These are phyloP conservation scores for Saitozyma podzolica DNA, from an alignment of 768 basidiomycete species.

Conservation along the genomic window DNA sequence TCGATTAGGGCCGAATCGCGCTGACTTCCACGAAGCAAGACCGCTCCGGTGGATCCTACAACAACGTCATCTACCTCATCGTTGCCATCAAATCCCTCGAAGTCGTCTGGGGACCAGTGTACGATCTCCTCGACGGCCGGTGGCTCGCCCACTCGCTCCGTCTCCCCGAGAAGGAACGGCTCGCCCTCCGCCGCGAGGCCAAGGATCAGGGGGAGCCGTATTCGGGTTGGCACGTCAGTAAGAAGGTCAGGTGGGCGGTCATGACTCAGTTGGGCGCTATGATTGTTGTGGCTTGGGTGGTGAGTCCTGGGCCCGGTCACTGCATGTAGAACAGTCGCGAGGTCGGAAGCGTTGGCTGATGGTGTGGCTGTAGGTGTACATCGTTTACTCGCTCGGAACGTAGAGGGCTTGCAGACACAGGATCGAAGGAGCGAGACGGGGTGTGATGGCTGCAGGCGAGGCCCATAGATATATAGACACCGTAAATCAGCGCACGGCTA, in stretches of 20 bases:
- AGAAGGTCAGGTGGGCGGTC: slow-evolving; percentile 14
- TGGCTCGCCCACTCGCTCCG: slow-evolving; percentile 41
- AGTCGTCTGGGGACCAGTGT: slow-evolving; percentile 34
- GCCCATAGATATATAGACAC: too few species aligned
- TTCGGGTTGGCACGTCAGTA: slow-evolving; percentile 29
- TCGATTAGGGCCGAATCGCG: neutral
- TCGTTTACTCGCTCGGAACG: slow-evolving; percentile 40
- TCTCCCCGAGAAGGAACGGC: slow-evolving; percentile 26
- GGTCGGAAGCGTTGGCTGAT: neutral
- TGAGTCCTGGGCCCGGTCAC: too few species aligned
- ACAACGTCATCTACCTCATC: slow-evolving; percentile 46
- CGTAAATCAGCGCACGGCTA: too few species aligned
- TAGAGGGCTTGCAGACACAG: slow-evolving; percentile 1
- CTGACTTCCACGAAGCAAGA: slow-evolving; percentile 31
- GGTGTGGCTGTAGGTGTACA: slow-evolving; percentile 24
- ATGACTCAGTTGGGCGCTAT: slow-evolving; percentile 16
- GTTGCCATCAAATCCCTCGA: slow-evolving; percentile 44
- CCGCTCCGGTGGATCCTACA: slow-evolving; percentile 33
- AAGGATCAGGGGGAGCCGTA: slow-evolving; percentile 8
- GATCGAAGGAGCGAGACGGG: too few species aligned
- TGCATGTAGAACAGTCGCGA: too few species aligned
- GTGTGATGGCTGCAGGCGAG: too few species aligned
- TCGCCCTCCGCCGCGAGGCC: slow-evolving; percentile 15
- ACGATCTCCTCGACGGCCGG: slow-evolving; percentile 37
- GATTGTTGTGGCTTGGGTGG: slow-evolving; percentile 40